Evolutionary conservation across 352 stramenopile species (phyloP).

Genomic region (Pythium monospermum): DNA sequence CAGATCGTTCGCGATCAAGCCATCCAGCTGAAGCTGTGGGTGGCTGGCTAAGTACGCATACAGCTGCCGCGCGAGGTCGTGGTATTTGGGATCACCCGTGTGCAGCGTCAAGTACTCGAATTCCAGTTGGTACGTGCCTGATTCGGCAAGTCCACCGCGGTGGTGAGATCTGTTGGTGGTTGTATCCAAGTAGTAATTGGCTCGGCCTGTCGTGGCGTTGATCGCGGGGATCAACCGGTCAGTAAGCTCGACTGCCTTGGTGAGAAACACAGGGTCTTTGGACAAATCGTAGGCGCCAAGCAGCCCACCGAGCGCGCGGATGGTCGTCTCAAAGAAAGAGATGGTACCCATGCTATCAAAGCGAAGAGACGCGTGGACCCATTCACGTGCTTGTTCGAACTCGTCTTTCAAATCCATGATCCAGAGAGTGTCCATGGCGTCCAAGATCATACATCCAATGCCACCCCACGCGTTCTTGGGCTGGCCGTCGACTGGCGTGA

Average conservation of each 20-base stretch:
- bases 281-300: slow-evolving; percentile 95
- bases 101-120: slow-evolving; percentile 71
- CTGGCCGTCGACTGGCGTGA: slow-evolving; percentile 76
- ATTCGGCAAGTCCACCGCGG: slow-evolving; percentile 38
- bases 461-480: slow-evolving; percentile 78
- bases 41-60: slow-evolving; percentile 30
- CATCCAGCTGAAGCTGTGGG: slow-evolving; percentile 55
- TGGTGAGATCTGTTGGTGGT: slow-evolving; percentile 56
- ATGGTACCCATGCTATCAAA: slow-evolving; percentile 81
- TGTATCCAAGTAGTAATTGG: slow-evolving; percentile 87
- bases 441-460: slow-evolving; percentile 90
- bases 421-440: slow-evolving; percentile 96
- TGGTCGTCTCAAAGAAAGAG: slow-evolving; percentile 99
- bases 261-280: slow-evolving; percentile 80
- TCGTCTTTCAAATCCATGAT: slow-evolving; percentile 93
- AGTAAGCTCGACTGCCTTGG: slow-evolving; percentile 92
- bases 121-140: slow-evolving; percentile 86
- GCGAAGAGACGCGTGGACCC: slow-evolving; percentile 74
- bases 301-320: slow-evolving; percentile 96
- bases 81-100: slow-evolving; percentile 78
- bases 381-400: slow-evolving; percentile 88
- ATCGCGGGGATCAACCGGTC: slow-evolving; percentile 89
- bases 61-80: slow-evolving; percentile 54
- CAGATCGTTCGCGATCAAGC: slow-evolving; percentile 88
- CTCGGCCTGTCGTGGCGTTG: slow-evolving; percentile 85